Base-by-base conservation (phyloP, 1,139 yeast genomes). In the Geotrichum australiense region DNA sequence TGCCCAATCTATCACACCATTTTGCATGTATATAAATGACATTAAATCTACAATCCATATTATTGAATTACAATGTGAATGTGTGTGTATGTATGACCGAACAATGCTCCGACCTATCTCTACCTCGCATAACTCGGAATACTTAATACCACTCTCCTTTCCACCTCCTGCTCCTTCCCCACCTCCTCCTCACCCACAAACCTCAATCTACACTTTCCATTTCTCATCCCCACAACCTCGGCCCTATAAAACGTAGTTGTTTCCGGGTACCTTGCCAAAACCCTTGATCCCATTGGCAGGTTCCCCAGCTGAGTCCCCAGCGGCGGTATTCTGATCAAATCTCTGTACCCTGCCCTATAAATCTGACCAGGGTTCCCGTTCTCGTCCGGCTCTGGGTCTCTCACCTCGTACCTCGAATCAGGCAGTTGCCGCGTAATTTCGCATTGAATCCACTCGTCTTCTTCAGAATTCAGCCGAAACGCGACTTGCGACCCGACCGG, bases 161-260 rank as follows among this genome's bases (percentile, higher is more conserved):
- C 87, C 2, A 91, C 97, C 54, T 87, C 96, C 0, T 96, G 91
- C 57, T 89, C 96, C 61, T 91, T 91, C 43, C 85, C 91, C 1
- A 80, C 95, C 56, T 93, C 98, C 56, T 91, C 98, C 61, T 91
- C 99, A 5, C 98, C 99, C 54, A 93, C 98, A 55, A 93, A 93
- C 54, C 78, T 76, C 43, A 93, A 69, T 52, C 85, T 65, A 50
- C 94, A 94, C 14, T 71, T 73, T 0, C 93, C 87, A 53, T 81
- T 91, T 50, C 84, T 71, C 42, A 76, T 71, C 0, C 94, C 89
- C 29, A 80, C 80, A 3, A 93, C 97, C 40, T 85, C 84, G 0
- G 98, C 98, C 3, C 94, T 84, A 58, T 91, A 93, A 55, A 91
- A 93, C 0, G 97, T 89, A 0, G 98, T 93, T 0, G 99, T 93